phyloP scores from a whole-genome alignment of 1,139 yeast species.

The Wickerhamomyces sp. region DNA sequence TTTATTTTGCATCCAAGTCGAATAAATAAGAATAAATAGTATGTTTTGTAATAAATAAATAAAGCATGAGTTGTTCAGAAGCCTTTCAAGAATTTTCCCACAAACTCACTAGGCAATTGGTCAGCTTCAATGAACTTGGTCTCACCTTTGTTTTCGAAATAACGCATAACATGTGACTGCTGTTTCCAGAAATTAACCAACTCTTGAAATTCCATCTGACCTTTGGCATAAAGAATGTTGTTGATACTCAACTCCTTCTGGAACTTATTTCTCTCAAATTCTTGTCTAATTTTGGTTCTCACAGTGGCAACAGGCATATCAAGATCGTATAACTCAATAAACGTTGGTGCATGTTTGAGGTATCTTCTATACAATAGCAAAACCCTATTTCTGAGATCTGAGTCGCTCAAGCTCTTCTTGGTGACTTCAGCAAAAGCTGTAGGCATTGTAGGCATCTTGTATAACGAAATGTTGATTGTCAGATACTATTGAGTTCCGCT shows the following conservation, averaged over 20 bases:
- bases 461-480: no score
- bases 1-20: no score
- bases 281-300: conserved; percentile 83
- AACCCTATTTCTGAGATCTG: conserved; percentile 62
- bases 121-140: conserved; percentile 30
- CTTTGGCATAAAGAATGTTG: conserved; percentile 71
- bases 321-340: conserved; percentile 68
- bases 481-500: no score
- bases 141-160: conserved; percentile 62
- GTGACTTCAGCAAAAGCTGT: conserved; percentile 86
- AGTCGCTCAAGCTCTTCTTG: conserved; percentile 54
- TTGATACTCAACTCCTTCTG: conserved; percentile 60
- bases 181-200: conserved; percentile 89
- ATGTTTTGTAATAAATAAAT: conserved; percentile 3
- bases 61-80: neutral
- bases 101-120: conserved; percentile 47
- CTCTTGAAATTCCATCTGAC: conserved; percentile 90
- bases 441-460: conserved; percentile 53
- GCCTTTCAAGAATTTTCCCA: conserved; percentile 71
- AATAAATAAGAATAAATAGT: conserved; percentile 7
- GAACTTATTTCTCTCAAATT: conserved; percentile 79
- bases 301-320: conserved; percentile 80
- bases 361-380: conserved; percentile 69
- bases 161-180: conserved; percentile 78
- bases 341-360: conserved; percentile 57